Conservation (phyloP, 164 flowering plant species). For the Euptelea pleiosperma region DNA sequence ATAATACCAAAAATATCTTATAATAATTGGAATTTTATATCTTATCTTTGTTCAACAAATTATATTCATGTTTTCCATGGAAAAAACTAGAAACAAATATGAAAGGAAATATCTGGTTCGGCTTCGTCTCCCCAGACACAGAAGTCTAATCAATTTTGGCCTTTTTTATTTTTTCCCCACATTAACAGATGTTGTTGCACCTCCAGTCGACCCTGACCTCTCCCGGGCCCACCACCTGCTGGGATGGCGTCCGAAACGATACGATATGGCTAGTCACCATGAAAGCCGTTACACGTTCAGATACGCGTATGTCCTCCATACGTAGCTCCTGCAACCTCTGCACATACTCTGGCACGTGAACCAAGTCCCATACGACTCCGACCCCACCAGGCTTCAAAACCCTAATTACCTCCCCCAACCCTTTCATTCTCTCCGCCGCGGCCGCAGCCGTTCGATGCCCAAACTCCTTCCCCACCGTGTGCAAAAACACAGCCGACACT, state of each 20-base stretch:
- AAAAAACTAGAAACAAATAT: too few relatives aligned
- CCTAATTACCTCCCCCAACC: conserved; percentile 72
- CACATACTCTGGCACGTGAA: conserved; percentile 86
- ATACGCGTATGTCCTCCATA: conserved; percentile 88
- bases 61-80: neutral
- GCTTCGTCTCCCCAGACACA: conserved; percentile 48
- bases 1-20: too few relatives aligned
- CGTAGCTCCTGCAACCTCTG: conserved; percentile 60
- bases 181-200: conserved; percentile 32
- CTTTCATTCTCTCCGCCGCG: conserved; percentile 80
- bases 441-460: conserved; percentile 78
- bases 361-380: conserved; percentile 88
- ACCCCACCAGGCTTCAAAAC: conserved; percentile 88
- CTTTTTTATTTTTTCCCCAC: too few relatives aligned
- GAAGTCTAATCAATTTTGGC: too few relatives aligned
- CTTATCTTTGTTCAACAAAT: too few relatives aligned
- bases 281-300: conserved; percentile 86
- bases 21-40: too few relatives aligned
- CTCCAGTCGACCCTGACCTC: conserved; percentile 81
- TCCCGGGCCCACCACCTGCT: conserved; percentile 33
- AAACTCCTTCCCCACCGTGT: conserved; percentile 80
- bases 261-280: conserved; percentile 90
- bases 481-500: conserved; percentile 73
- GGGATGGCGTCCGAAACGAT: conserved; percentile 80
- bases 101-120: conserved; percentile 28